phyloP scores from a whole-genome alignment of 495 filamentous ascomycete genomes.

The Neurospora tetrasperma region DNA sequence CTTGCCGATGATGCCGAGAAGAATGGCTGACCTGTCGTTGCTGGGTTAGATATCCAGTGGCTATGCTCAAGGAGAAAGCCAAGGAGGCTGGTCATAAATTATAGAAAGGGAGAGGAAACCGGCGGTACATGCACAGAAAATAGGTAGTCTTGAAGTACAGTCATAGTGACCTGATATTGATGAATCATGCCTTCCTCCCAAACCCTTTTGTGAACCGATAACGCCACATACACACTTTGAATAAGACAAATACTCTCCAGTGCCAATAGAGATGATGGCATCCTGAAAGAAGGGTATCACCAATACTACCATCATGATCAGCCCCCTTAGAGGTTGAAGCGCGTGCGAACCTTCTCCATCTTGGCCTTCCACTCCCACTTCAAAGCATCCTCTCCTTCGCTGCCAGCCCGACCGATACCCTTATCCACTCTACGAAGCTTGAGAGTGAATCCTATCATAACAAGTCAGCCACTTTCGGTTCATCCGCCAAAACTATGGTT shows the following conservation, averaged over 20 bases:
- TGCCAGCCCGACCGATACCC: conserved; percentile 71
- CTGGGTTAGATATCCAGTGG: neutral
- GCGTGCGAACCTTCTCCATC: conserved; percentile 88
- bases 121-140: neutral
- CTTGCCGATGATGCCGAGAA: neutral
- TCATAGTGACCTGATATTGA: conserved; percentile 1
- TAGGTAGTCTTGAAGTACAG: neutral
- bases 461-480: conserved; percentile 4
- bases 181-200: neutral
- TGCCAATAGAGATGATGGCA: neutral
- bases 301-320: neutral
- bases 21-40: neutral
- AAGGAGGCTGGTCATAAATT: conserved; percentile 12
- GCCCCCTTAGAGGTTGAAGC: conserved; percentile 65
- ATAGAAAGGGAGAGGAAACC: neutral
- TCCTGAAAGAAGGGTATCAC: conserved; percentile 5
- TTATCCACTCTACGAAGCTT: conserved; percentile 87
- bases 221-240: neutral
- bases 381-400: conserved; percentile 54
- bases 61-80: neutral
- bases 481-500: neutral
- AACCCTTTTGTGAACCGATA: neutral
- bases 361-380: conserved; percentile 88
- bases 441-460: conserved; percentile 48
- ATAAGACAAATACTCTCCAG: neutral